Evolutionary conservation across 768 basidiomycete genomes (phyloP).

Genomic region (Gelatoporia subvermispora): DNA sequence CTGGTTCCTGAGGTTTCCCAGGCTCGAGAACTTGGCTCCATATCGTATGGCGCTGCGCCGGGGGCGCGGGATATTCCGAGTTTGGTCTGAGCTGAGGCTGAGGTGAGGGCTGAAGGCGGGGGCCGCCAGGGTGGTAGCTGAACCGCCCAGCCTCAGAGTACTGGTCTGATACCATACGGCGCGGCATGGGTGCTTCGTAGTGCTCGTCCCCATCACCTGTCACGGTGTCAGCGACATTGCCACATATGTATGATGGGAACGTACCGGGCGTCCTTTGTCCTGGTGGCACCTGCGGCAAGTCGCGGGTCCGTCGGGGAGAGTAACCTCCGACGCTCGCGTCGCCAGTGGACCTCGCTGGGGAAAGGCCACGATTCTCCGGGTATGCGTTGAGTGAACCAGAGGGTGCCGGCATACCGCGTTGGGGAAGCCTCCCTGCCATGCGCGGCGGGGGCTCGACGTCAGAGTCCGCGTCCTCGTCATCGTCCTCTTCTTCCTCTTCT

Average conservation of each 20-base stretch:
- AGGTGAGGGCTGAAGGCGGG: slow-evolving; percentile 19
- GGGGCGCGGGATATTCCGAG: not conserved
- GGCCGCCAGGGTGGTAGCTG: slow-evolving; percentile 41
- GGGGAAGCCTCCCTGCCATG: slow-evolving; percentile 10
- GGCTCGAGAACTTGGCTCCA: slow-evolving; percentile 90
- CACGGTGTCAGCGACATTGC: too few species aligned
- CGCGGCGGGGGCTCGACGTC: slow-evolving; percentile 39
- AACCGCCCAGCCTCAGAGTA: slow-evolving; percentile 46
- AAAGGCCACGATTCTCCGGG: slow-evolving; percentile 1
- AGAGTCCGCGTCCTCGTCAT: slow-evolving; percentile 61
- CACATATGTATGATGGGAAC: not conserved
- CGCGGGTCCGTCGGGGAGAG: slow-evolving; percentile 46
- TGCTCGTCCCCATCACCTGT: slow-evolving; percentile 31
- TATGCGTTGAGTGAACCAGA: slow-evolving; percentile 1
- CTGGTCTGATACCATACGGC: slow-evolving; percentile 51
- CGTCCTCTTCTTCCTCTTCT: slow-evolving; percentile 71
- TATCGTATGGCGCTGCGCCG: slow-evolving; percentile 54
- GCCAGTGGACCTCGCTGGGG: slow-evolving; percentile 13
- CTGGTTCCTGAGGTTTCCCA: slow-evolving; percentile 17
- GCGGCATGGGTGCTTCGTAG: slow-evolving; percentile 32
- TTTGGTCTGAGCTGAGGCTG: slow-evolving; percentile 18
- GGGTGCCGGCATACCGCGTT: slow-evolving; percentile 11
- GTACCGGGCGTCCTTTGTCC: slow-evolving; percentile 37
- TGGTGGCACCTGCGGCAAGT: slow-evolving; percentile 60
- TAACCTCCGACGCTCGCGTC: slow-evolving; percentile 13